Conservation (phyloP, 129 eudicot species). For the Gnaphalium uliginosum region DNA sequence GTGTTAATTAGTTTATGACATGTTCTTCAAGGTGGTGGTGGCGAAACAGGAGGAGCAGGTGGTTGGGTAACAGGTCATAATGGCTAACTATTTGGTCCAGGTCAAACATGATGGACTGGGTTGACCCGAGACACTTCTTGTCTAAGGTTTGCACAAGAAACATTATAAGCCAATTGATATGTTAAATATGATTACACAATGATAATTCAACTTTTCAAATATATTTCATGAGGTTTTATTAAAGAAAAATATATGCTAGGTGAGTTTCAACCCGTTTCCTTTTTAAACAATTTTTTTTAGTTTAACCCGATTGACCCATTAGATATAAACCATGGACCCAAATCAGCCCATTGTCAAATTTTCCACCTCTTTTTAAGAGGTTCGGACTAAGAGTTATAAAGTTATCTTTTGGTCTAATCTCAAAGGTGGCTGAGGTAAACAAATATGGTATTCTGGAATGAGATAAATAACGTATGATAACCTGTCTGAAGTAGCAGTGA, state of each 20-base stretch:
- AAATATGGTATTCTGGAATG: neutral
- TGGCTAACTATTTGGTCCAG: too few relatives aligned
- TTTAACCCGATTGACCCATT: neutral
- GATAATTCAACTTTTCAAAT: too few relatives aligned
- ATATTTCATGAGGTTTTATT: too few relatives aligned
- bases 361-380: neutral
- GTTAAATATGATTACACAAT: too few relatives aligned
- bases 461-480: constrained; percentile 31
- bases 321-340: neutral
- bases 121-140: too few relatives aligned
- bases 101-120: too few relatives aligned
- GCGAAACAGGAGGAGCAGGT: neutral
- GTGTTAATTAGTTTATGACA: constrained; percentile 11
- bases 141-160: too few relatives aligned
- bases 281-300: too few relatives aligned
- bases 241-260: neutral
- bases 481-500: constrained; percentile 95
- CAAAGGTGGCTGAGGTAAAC: neutral
- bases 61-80: too few relatives aligned
- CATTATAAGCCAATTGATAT: too few relatives aligned
- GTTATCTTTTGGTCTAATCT: neutral
- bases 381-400: neutral
- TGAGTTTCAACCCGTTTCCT: neutral
- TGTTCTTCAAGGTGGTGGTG: neutral
- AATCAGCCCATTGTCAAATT: neutral